These are phyloP conservation scores for Deuterostichococcus epilithicus DNA, from an alignment of 139 green algal genomes.

Conservation along the genomic window DNA sequence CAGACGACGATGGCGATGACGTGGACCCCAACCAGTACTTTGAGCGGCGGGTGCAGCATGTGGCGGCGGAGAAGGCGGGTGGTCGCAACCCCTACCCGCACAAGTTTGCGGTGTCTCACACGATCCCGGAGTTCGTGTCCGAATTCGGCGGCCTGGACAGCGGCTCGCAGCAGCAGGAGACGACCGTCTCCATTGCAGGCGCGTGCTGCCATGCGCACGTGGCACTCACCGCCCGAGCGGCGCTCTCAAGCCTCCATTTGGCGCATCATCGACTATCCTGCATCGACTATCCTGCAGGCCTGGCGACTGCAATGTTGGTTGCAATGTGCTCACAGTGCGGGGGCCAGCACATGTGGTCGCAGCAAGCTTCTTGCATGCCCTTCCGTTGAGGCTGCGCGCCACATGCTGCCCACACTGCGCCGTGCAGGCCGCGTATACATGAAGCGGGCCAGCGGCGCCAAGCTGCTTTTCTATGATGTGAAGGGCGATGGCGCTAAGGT, in stretches of 20 bases:
- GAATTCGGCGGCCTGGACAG: constrained; percentile 69
- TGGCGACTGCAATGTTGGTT: no score
- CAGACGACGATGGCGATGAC: constrained; percentile 69
- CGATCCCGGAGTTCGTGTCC: constrained; percentile 74
- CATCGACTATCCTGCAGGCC: no score
- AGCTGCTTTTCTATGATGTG: constrained; percentile 98
- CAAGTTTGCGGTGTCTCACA: constrained; percentile 81
- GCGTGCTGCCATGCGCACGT: background rate
- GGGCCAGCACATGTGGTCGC: no score
- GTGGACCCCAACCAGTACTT: constrained; percentile 86
- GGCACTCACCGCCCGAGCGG: no score
- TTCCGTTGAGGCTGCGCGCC: no score
- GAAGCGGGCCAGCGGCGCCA: constrained; percentile 84
- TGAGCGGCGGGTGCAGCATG: constrained; percentile 37
- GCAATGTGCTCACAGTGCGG: no score
- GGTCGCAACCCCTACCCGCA: constrained; percentile 96
- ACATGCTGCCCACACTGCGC: background rate
- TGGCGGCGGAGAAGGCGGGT: constrained; percentile 69
- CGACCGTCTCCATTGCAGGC: constrained; percentile 53
- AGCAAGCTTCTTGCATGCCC: no score
- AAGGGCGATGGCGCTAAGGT: constrained; percentile 82
- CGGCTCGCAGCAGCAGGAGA: constrained; percentile 57
- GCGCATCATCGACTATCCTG: no score
- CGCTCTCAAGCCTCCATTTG: no score
- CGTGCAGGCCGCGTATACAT: constrained; percentile 75